Evolutionary conservation across 306 rosid species (phyloP).

Genomic region (Lathyrus aphaca): DNA sequence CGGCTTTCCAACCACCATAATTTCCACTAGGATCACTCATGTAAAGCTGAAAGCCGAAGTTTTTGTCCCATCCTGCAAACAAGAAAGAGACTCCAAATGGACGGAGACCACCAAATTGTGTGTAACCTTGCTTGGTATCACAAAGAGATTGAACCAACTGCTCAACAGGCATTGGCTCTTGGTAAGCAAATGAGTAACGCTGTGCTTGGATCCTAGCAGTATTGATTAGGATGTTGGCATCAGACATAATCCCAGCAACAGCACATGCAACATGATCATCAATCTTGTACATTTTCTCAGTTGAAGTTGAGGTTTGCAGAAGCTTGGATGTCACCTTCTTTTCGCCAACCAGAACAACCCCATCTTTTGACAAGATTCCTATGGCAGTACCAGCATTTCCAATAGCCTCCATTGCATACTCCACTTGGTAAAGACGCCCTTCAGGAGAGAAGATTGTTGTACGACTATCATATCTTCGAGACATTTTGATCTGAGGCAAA

Average conservation of each 20-base stretch:
- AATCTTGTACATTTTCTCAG: slow-evolving; percentile 60
- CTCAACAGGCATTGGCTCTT: slow-evolving; percentile 64
- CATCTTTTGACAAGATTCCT: slow-evolving; percentile 57
- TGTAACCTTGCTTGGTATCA: slow-evolving; percentile 58
- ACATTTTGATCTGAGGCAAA: slow-evolving; percentile 45
- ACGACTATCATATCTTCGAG: slow-evolving; percentile 62
- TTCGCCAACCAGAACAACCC: slow-evolving; percentile 57
- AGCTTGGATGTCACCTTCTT: slow-evolving; percentile 59
- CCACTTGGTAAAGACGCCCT: slow-evolving; percentile 62
- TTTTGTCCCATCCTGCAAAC: slow-evolving; percentile 62
- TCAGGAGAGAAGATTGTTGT: slow-evolving; percentile 63
- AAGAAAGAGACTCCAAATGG: slow-evolving; percentile 57
- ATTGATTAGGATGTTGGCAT: slow-evolving; percentile 58
- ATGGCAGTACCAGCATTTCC: slow-evolving; percentile 62
- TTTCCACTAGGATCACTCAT: slow-evolving; percentile 65
- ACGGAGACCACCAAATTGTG: slow-evolving; percentile 56
- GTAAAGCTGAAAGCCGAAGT: slow-evolving; percentile 56
- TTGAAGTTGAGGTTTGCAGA: slow-evolving; percentile 58
- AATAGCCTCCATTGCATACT: slow-evolving; percentile 61
- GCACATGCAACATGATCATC: slow-evolving; percentile 62
- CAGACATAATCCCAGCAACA: slow-evolving; percentile 61
- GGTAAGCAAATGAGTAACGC: slow-evolving; percentile 51
- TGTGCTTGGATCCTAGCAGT: slow-evolving; percentile 60
- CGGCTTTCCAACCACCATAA: slow-evolving; percentile 62
- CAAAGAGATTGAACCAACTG: slow-evolving; percentile 59